Evolutionary conservation across 2,329 filamentous ascomycete genomes (phyloP), one percentile per base, ranked within the genome.

Genomic region (Penicillium crustosum): DNA sequence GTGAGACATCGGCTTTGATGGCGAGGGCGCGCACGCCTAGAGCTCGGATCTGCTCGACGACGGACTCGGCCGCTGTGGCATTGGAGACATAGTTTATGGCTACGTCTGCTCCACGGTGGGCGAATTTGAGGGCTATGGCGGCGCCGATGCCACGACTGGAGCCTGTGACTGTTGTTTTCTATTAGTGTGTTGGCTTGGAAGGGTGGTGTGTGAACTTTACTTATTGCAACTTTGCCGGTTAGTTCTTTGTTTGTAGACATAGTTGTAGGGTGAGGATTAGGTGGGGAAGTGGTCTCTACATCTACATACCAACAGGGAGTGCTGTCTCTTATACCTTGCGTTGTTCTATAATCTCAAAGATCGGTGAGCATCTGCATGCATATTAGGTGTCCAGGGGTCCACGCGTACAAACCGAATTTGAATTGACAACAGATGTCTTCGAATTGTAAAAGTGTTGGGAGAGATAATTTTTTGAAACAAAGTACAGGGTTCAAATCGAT

Each of bases 131-230:
- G 45, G 61, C 61, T 10, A 66, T 64, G 4, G 61, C 57, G 8
- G 64, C 64, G 21, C 64, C 64, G 51, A 66, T 65, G n/a, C 64
- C 64, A 31, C 64, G 63, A 55, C 63, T 66, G 23, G 61, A 57
- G 9, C 64, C 64, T 6, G 64, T 66, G 27, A 66, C 63, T 66
- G 43, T 39, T 43, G 33, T 19, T 35, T 21, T 29, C 8, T 23
- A 6, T 49, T 44, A 42, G 36, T 39, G 17, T 55, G 7, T 27
- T 38, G 29, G 17, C 15, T 36, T 36, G 10, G n/a, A 3, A 23
- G 41, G 6, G 8, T 38, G 33, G n/a, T 9, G 13, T 21, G 6
- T 27, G 4, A 21, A 12, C 15, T 2, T 23, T 65, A 64, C 63
- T 51, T 35, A 66, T 43, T 23, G 63, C 64, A 15, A 66, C 63